Base-by-base conservation (phyloP, 768 basidiomycete species). In the Mycena crocata region DNA sequence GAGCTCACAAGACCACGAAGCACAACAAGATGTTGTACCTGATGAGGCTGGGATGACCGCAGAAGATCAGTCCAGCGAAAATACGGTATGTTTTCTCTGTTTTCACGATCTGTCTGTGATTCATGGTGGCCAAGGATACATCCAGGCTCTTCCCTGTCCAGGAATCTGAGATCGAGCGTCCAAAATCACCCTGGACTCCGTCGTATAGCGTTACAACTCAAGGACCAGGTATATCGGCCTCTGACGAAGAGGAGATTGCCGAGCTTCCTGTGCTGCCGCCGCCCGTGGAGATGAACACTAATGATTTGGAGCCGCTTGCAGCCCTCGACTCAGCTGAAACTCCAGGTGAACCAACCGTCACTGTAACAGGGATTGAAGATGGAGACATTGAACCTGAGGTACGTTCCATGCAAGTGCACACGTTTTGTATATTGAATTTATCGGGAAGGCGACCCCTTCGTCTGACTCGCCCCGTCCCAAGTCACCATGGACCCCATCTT, bases 401-500 rank as follows among this genome's bases (percentile, higher is more conserved):
- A 52, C 32, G 32, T 46, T 5, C n/a, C n/a, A 37, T 39, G 14
- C 6, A 35, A 17, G 8, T 51, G n/a, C 10, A 23, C 35, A 7
- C 31, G 14, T 34, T 12, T 30, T 51, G 23, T 34, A 51, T 12
- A 12, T 9, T 32, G 50, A n/a, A 51, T 51, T 26, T 52, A 34
- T 40, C 39, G 30, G 3, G 39, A 34, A 65, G 62, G 54, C 57
- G 6, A 31, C 55, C 30, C n/a, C 26, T 26, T 40, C 62, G 21
- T 40, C 56, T 30, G 58, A 76, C 28, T 2, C 48, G 15, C 45
- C 51, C 61, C 62, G 79, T n/a, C n/a, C n/a, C n/a, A n/a, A n/a
- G n/a, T n/a, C n/a, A 4, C 78, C 81, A 6, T 81, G 79, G 80
- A 80, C 80, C 14, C 80, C 79, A 7, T 82, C 81, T 17, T 82